Percentiles rank a stretch among this genome's conserved stretches.
Conservation (phyloP, 1,139 yeast species). For the Lodderomyces orthopsilosis region DNA sequence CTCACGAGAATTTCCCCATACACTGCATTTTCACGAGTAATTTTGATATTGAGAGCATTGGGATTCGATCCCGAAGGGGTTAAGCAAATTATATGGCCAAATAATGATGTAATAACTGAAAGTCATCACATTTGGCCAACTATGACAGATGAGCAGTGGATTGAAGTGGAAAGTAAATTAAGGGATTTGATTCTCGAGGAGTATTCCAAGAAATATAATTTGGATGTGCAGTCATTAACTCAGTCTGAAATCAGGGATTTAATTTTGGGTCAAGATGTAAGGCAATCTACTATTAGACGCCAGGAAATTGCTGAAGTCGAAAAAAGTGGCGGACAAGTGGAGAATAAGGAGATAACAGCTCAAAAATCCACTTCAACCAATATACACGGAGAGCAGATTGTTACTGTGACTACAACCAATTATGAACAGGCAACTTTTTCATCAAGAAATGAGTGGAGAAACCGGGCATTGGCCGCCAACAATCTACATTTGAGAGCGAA, state of each 20-base stretch:
- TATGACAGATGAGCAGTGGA: slow-evolving; percentile 86
- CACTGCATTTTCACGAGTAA: slow-evolving; percentile 89
- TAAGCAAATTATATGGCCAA: slow-evolving; percentile 68
- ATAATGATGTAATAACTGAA: slow-evolving; percentile 59
- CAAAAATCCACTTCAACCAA: slow-evolving; percentile 81
- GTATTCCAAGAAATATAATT: slow-evolving; percentile 81
- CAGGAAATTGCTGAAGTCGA: slow-evolving; percentile 79
- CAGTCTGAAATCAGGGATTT: slow-evolving; percentile 93
- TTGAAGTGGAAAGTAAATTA: slow-evolving; percentile 78
- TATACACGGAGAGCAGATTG: slow-evolving; percentile 94
- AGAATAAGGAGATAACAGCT: slow-evolving; percentile 59
- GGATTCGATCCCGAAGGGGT: slow-evolving; percentile 77
- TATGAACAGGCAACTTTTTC: slow-evolving; percentile 83
- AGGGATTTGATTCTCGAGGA: slow-evolving; percentile 85
- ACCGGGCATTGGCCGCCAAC: slow-evolving; percentile 77
- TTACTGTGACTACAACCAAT: slow-evolving; percentile 86
- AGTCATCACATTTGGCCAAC: slow-evolving; percentile 95
- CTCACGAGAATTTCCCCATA: slow-evolving; percentile 74
- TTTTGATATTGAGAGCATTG: slow-evolving; percentile 75
- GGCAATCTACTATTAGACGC: slow-evolving; percentile 83
- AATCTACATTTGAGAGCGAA: slow-evolving; percentile 71
- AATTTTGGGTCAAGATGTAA: slow-evolving; percentile 89
- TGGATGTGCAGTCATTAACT: slow-evolving; percentile 82
- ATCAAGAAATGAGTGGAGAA: slow-evolving; percentile 91
- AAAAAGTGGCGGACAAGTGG: slow-evolving; percentile 23